Evolutionary conservation across 2,329 filamentous ascomycete genomes (phyloP).

Genomic region (Gnomoniopsis sp.): DNA sequence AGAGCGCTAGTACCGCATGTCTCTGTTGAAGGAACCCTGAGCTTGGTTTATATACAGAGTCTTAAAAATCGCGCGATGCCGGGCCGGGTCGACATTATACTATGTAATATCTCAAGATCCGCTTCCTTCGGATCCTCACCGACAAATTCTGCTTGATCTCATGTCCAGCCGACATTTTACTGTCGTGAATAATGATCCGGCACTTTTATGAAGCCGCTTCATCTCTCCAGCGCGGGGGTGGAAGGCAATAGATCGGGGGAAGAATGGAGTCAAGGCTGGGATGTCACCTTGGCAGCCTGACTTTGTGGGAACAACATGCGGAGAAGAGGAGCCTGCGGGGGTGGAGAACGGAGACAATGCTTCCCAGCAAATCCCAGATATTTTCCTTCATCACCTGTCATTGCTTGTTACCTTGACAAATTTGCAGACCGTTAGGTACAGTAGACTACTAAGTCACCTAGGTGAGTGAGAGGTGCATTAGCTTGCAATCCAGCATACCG

Average conservation of each 20-base stretch:
- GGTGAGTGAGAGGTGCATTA: neutral
- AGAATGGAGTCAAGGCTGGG: neutral
- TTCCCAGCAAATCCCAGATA: neutral
- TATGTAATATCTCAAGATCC: neutral
- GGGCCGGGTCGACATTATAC: neutral
- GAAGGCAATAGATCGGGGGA: neutral
- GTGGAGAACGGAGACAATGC: neutral
- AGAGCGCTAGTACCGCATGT: neutral
- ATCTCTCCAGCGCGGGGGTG: neutral
- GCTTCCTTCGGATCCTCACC: neutral
- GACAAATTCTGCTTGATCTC: neutral
- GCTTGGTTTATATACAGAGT: neutral
- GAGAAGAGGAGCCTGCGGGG: constrained; percentile 4
- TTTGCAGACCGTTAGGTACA: neutral
- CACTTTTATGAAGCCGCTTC: neutral
- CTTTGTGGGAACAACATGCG: constrained; percentile 10
- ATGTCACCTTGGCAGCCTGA: constrained; percentile 7
- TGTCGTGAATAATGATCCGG: neutral
- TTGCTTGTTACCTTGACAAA: neutral
- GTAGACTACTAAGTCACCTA: too few species aligned
- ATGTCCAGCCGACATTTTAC: neutral
- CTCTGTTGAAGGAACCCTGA: neutral
- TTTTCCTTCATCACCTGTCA: constrained; percentile 1
- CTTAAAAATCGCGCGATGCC: neutral
- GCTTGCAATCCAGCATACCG: neutral